Evolutionary conservation across 495 filamentous ascomycete species (phyloP).

Genomic region (Pyronema domesticum): DNA sequence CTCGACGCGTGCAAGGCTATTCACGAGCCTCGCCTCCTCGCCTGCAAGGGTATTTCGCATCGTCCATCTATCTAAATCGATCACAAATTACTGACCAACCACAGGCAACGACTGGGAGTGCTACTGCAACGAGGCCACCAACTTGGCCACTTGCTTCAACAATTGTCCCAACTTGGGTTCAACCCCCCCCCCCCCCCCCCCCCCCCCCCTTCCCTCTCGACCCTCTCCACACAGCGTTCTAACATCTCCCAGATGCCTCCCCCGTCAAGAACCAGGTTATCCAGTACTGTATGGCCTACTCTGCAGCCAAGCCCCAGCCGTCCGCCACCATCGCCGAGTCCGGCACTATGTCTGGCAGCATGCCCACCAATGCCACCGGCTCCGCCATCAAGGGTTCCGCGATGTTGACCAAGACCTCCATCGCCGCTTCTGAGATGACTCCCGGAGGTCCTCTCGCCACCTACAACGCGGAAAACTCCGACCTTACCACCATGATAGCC

Average conservation of each 20-base stretch:
- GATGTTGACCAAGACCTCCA: too few relatives aligned
- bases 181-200: too few relatives aligned
- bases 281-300: slow-evolving; percentile 27
- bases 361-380: slow-evolving; percentile 1
- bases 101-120: slow-evolving; percentile 14
- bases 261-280: slow-evolving; percentile 19
- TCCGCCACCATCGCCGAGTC: slow-evolving; percentile 8
- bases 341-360: background rate
- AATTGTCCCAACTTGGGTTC: slow-evolving; percentile 26
- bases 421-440: too few relatives aligned
- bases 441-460: too few relatives aligned
- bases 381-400: background rate
- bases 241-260: slow-evolving; percentile 5
- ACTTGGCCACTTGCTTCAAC: slow-evolving; percentile 28
- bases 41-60: slow-evolving; percentile 14
- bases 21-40: slow-evolving; percentile 4
- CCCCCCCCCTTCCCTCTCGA: background rate
- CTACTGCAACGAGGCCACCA: slow-evolving; percentile 9
- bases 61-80: too few relatives aligned
- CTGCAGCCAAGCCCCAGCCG: slow-evolving; percentile 15
- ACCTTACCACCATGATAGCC: too few relatives aligned
- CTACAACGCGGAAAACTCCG: background rate
- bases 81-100: background rate
- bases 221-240: background rate
- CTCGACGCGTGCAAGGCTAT: too few relatives aligned